phyloP scores from a whole-genome alignment of 202 grass and related monocot species.

The Zizania palustris region DNA sequence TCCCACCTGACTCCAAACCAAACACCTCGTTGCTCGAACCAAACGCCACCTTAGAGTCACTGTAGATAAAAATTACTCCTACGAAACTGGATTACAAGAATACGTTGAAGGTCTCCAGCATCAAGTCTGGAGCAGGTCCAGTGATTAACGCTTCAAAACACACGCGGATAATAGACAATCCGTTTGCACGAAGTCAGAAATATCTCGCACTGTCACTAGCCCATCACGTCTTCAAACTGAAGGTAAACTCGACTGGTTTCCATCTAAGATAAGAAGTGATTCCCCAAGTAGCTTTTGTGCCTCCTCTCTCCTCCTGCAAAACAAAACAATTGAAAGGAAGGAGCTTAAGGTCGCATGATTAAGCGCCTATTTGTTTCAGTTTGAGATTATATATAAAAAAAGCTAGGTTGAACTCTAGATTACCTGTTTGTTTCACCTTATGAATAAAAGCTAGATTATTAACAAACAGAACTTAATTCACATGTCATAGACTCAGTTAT shows the following conservation, averaged over 20 bases:
- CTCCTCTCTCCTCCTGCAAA: constrained; percentile 83
- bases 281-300: constrained; percentile 74
- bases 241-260: constrained; percentile 45
- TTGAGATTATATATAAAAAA: too few species aligned
- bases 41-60: too few species aligned
- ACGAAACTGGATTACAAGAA: background rate
- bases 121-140: background rate
- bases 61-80: background rate
- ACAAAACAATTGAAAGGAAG: constrained; percentile 33
- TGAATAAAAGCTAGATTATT: too few species aligned
- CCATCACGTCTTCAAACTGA: constrained; percentile 6
- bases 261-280: constrained; percentile 66
- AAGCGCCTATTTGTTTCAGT: too few species aligned
- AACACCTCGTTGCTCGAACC: too few species aligned
- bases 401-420: too few species aligned
- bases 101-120: background rate
- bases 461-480: too few species aligned
- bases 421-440: too few species aligned
- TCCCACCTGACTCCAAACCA: too few species aligned
- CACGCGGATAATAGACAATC: background rate
- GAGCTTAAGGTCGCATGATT: background rate
- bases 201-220: background rate
- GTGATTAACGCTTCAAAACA: constrained; percentile 15
- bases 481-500: too few species aligned
- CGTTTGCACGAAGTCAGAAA: constrained; percentile 8